Evolutionary conservation across 2,329 filamentous ascomycete genomes (phyloP).

Genomic region (Penicillium sp.): DNA sequence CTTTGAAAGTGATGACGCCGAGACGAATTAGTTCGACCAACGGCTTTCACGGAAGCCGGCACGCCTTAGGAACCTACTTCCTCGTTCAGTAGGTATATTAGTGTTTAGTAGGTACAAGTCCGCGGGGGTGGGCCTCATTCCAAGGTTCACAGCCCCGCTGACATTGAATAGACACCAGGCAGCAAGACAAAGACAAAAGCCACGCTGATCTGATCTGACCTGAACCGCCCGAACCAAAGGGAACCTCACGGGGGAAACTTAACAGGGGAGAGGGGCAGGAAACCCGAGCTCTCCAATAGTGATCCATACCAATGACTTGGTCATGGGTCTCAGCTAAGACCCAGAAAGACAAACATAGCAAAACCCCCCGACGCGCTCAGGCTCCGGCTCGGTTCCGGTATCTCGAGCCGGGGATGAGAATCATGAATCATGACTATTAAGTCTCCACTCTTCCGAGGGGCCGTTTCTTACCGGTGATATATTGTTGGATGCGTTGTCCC

Average conservation of each 20-base stretch:
- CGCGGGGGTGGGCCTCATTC: too few species aligned
- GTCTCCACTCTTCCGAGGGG: background rate
- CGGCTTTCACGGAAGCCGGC: background rate
- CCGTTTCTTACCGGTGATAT: background rate
- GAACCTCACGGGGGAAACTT: background rate
- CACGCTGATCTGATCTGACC: background rate
- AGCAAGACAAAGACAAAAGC: background rate
- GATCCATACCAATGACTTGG: background rate
- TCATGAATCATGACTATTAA: background rate
- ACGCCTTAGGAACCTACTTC: background rate
- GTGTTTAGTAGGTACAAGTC: too few species aligned
- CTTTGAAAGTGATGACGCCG: background rate
- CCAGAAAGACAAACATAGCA: background rate
- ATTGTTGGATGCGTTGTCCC: background rate
- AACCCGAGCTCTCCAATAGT: background rate
- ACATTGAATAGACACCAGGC: background rate
- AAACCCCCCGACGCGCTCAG: background rate
- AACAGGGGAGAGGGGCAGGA: background rate
- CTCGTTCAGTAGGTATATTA: background rate
- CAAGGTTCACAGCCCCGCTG: background rate
- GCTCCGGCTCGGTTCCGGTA: background rate
- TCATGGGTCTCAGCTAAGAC: background rate
- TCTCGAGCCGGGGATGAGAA: background rate
- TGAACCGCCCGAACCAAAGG: background rate
- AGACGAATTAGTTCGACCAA: background rate